These are phyloP conservation scores for Akanthomyces dipterigenus DNA, from an alignment of 2,329 filamentous ascomycete genomes.

Conservation along the genomic window DNA sequence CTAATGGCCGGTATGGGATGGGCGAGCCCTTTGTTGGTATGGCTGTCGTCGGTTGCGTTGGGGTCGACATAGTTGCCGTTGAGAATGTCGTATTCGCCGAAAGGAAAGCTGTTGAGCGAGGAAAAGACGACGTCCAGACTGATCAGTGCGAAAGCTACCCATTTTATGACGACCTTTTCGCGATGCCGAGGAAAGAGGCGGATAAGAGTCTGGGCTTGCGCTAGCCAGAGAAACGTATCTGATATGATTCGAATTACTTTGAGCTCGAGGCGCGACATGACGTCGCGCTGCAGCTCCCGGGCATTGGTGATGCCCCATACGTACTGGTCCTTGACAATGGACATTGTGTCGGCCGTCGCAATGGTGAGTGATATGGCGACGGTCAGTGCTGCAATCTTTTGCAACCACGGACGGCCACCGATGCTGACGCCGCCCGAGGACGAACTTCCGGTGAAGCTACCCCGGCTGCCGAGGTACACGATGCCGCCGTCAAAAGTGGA, in stretches of 20 bases:
- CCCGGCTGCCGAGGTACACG: constrained; percentile 71
- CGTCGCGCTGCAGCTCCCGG: constrained; percentile 63
- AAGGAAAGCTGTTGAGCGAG: constrained; percentile 78
- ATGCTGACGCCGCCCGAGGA: constrained; percentile 74
- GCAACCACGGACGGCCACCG: constrained; percentile 87
- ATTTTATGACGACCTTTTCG: constrained; percentile 98
- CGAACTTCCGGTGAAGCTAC: constrained; percentile 80
- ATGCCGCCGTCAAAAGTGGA: constrained; percentile 85
- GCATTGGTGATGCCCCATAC: constrained; percentile 73
- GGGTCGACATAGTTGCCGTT: constrained; percentile 34
- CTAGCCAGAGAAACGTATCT: constrained; percentile 93
- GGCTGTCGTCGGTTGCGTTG: constrained; percentile 48
- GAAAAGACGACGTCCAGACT: constrained; percentile 86
- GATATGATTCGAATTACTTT: constrained; percentile 89
- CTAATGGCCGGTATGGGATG: constrained; percentile 87
- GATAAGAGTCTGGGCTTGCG: constrained; percentile 93
- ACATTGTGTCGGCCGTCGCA: constrained; percentile 85
- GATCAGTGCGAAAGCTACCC: constrained; percentile 93
- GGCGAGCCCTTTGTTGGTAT: constrained; percentile 47
- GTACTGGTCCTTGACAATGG: constrained; percentile 78
- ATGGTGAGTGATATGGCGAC: constrained; percentile 84
- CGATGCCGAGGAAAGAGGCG: constrained; percentile 92
- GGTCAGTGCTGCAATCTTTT: constrained; percentile 70
- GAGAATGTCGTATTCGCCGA: constrained; percentile 42
- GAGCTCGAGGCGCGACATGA: constrained; percentile 78